Evolutionary conservation across 805 yeast genomes (phyloP), one percentile per base, ranked within the genome.

Genomic region (Metschnikowia reukaufii): DNA sequence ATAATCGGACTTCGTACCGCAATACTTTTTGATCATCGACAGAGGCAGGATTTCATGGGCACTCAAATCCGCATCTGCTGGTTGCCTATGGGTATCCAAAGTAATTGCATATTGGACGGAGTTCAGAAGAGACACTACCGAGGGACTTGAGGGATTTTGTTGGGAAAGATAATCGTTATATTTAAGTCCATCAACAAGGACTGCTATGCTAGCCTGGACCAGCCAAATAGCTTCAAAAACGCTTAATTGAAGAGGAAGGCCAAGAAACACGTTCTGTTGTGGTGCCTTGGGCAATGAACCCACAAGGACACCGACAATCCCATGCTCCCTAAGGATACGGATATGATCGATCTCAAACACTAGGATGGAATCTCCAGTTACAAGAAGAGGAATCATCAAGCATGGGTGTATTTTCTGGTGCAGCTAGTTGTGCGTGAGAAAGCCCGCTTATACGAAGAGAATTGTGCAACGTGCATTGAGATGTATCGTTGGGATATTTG

Each of bases 231-330:
- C 81, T 58, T 92, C 98, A 63, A 88, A 95, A 0, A 79, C 64
- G 66, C 81, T 74, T 36, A 92, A 68, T 57, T 82, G 80, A 42
- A 94, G 64, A 0, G 99, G 99, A 2, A 91, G 66, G 0, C 96
- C 95, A 34, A 88, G 69, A 58, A 91, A 86, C n/a, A 83, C 73
- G 59, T 89, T 90, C 60, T 92, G 99, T 63, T 94, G 99, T 2
- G 97, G 94, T n/a, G 91, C 89, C 39, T 82, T 75, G 0, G 97
- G 87, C 25, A 94, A 67, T 0, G 97, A 86, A 0, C 99, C 99
- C 0, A 80, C 68, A 13, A 92, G 70, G 1, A 84, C 80, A 0
- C 99, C 99, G 18, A 82, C 74, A 1, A 94, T 76, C 12, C 88
- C 88, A 36, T 77, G 66, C 2, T 72, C 70, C 18, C 97, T 71